Evolutionary conservation across 192 early-diverging fungal genomes (phyloP), one percentile per base, ranked within the genome.

Genomic region (Pilaira anomala): DNA sequence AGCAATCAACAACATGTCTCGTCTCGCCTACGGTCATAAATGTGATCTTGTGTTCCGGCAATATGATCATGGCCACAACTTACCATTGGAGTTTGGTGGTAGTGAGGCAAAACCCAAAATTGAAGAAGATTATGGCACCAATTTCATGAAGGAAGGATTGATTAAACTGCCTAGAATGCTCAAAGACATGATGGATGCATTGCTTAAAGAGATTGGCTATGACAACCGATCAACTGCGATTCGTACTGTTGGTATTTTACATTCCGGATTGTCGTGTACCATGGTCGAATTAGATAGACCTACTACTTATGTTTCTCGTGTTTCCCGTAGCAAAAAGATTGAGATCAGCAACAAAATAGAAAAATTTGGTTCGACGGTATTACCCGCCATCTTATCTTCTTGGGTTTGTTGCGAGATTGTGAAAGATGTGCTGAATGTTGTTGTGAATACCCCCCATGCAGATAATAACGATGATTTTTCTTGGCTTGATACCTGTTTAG

Each of bases 401-500:
- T 48, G 46, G 46, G 46, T 48, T 4, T 48, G 46, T 22, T 48
- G 46, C 46, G 19, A 48, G 19, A 48, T 48, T 1, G 46, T 48
- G 18, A 48, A 48, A 48, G 46, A 48, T 48, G 46, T 48, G 19
- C 19, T 48, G 1, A 48, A 48, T 21, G 3, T 48, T 7, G 19
- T 48, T 48, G 44, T 18, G 44, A 45, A n/a, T 45, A 45, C 16
- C 44, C 44, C 13, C 7, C 4, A 18, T 21, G 18, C 1, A 22
- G 46, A 48, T 22, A 48, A 48, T 1, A 22, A 48, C n/a, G 46
- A 48, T 24, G 46, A 48, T 48, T 21, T 48, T 48, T 3, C 2
- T 22, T 48, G n/a, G 46, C 19, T 48, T 48, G 46, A 48, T 48
- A 48, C n/a, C 18, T 48, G n/a, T 22, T 48, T 48, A 22, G 46